These are phyloP conservation scores for Ophiosphaerella korrae DNA, from an alignment of 2,329 filamentous ascomycete species.

Conservation along the genomic window DNA sequence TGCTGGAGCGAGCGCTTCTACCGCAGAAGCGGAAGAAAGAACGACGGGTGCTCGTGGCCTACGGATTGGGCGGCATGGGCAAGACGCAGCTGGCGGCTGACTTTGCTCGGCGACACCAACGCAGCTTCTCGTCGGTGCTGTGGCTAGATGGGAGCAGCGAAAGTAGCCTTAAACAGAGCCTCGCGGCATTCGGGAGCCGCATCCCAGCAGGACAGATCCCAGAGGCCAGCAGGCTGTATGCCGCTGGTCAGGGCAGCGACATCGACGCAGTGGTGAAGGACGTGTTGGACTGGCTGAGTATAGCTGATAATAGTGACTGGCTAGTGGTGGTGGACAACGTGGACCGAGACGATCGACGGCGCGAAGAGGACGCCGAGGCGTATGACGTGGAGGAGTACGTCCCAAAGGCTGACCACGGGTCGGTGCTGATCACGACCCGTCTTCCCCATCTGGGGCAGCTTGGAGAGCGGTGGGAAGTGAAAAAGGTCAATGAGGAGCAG, in stretches of 20 bases:
- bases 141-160: slow-evolving; percentile 28
- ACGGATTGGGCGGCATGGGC: slow-evolving; percentile 31
- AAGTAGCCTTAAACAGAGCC: slow-evolving; percentile 24
- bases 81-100: slow-evolving; percentile 33
- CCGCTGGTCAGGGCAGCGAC: slow-evolving; percentile 7
- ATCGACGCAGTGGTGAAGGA: slow-evolving; percentile 22
- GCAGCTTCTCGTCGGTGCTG: slow-evolving; percentile 22
- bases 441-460: slow-evolving; percentile 21
- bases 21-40: slow-evolving; percentile 4
- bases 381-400: slow-evolving; percentile 23
- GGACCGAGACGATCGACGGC: slow-evolving; percentile 13
- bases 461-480: slow-evolving; percentile 17
- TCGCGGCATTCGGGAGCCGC: slow-evolving; percentile 19
- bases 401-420: slow-evolving; percentile 22
- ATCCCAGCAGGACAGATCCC: slow-evolving; percentile 20
- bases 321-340: slow-evolving; percentile 29
- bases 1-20: slow-evolving; percentile 19
- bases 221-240: slow-evolving; percentile 19
- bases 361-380: slow-evolving; percentile 11
- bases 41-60: slow-evolving; percentile 5
- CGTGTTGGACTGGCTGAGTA: slow-evolving; percentile 22
- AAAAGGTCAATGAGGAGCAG: slow-evolving; percentile 15
- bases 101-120: slow-evolving; percentile 25
- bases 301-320: slow-evolving; percentile 19
- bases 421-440: slow-evolving; percentile 27